Conservation (phyloP, 345 rosid species). For the Moringa oleifera region DNA sequence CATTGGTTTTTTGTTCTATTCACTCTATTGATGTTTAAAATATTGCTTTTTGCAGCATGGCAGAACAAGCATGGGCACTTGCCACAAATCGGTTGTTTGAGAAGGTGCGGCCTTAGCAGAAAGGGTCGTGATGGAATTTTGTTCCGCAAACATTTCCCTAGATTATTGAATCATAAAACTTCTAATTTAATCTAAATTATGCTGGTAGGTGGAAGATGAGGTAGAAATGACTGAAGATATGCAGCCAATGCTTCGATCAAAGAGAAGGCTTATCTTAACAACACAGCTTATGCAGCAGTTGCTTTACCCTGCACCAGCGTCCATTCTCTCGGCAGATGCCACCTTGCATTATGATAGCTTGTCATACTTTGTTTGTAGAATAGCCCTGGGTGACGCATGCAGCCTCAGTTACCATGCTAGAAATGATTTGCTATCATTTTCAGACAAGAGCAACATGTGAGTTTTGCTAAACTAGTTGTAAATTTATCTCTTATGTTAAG, state of each 20-base stretch:
- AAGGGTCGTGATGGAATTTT: too few species aligned
- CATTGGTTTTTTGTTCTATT: background rate
- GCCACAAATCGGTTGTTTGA: slow-evolving; percentile 13
- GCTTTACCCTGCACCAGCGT: slow-evolving; percentile 37
- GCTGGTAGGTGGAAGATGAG: slow-evolving; percentile 40
- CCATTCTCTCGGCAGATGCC: slow-evolving; percentile 42
- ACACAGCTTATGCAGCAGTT: slow-evolving; percentile 74
- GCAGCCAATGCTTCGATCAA: slow-evolving; percentile 32
- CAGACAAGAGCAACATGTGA: slow-evolving; percentile 28
- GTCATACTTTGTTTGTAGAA: slow-evolving; percentile 43
- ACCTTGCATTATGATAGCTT: slow-evolving; percentile 37
- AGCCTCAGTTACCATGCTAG: slow-evolving; percentile 22
- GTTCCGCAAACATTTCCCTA: background rate
- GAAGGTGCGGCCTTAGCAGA: background rate
- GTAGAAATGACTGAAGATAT: slow-evolving; percentile 39
- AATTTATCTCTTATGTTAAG: background rate
- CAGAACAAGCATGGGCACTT: slow-evolving; percentile 17
- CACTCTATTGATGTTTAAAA: slow-evolving; percentile 1
- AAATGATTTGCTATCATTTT: slow-evolving; percentile 12
- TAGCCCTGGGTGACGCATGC: slow-evolving; percentile 56
- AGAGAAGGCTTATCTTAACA: slow-evolving; percentile 61
- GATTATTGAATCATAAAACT: background rate
- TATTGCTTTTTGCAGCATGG: slow-evolving; percentile 6
- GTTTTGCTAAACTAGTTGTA: slow-evolving; percentile 14
- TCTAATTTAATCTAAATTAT: slow-evolving; percentile 7